phyloP scores from a whole-genome alignment of 768 basidiomycete genomes.

The Pisolithus tinctorius region DNA sequence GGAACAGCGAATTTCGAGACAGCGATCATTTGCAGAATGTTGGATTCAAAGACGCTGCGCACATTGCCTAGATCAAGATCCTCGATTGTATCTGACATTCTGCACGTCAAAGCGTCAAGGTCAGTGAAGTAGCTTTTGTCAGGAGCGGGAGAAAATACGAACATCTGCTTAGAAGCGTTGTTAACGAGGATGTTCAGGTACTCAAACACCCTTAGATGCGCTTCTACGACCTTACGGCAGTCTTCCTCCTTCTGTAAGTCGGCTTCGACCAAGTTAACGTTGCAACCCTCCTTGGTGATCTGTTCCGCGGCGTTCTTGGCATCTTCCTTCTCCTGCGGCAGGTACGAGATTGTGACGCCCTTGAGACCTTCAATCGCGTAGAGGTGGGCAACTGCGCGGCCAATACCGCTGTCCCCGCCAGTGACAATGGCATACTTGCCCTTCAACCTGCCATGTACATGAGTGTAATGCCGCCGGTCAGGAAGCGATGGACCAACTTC shows the following conservation, averaged over 20 bases:
- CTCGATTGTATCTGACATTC: conserved; percentile 38
- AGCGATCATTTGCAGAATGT: conserved; percentile 56
- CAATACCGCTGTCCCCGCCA: conserved; percentile 43
- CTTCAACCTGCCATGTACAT: neutral
- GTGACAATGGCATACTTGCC: conserved; percentile 15
- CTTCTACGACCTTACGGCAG: conserved; percentile 39
- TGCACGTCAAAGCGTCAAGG: conserved; percentile 9
- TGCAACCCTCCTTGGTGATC: conserved; percentile 36
- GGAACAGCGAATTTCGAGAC: conserved; percentile 50
- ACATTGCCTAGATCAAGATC: conserved; percentile 48
- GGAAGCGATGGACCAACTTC: conserved; percentile 25
- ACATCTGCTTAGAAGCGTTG: conserved; percentile 47
- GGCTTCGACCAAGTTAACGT: conserved; percentile 29
- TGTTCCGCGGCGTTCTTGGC: conserved; percentile 42
- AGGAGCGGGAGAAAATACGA: neutral
- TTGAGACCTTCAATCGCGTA: conserved; percentile 47
- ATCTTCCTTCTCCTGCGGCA: conserved; percentile 51
- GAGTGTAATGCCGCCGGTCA: neutral
- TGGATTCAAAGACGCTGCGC: conserved; percentile 47
- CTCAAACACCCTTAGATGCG: conserved; percentile 40
- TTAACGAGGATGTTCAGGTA: conserved; percentile 53
- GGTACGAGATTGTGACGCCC: conserved; percentile 47
- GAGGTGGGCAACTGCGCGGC: conserved; percentile 42
- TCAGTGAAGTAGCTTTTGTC: neutral
- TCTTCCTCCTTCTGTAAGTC: conserved; percentile 39